A percentile compares a stretch with the other conserved stretches of the same genome.
Evolutionary conservation across 2,329 filamentous ascomycete genomes (phyloP).

Genomic region (Aschersonia sp.): DNA sequence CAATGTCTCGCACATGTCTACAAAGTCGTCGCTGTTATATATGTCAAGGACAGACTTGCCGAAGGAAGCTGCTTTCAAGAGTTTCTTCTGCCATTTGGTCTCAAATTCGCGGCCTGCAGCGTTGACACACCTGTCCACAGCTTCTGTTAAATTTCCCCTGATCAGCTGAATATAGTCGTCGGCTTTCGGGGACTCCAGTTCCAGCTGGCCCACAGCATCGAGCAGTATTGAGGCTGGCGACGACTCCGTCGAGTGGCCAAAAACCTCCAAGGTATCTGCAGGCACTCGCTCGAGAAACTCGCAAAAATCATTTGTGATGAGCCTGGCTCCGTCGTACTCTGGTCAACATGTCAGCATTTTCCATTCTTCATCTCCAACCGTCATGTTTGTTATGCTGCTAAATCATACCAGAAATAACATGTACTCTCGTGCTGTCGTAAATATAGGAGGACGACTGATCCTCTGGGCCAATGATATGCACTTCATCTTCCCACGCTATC

Average conservation of each 20-base stretch:
- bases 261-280: conserved; percentile 74
- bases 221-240: conserved; percentile 85
- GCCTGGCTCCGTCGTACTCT: conserved; percentile 71
- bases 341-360: neutral
- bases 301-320: conserved; percentile 88
- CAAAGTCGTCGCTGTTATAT: conserved; percentile 97
- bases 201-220: conserved; percentile 81
- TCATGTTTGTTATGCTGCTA: too few species aligned
- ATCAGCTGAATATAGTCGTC: conserved; percentile 97
- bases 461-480: conserved; percentile 81
- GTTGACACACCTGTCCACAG: conserved; percentile 85
- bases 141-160: conserved; percentile 71
- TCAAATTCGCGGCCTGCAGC: conserved; percentile 89
- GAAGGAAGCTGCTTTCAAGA: conserved; percentile 93
- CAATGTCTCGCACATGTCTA: conserved; percentile 92
- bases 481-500: conserved; percentile 94
- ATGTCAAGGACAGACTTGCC: conserved; percentile 95
- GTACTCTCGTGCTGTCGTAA: conserved; percentile 80
- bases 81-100: conserved; percentile 82
- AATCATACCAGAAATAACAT: conserved; percentile 63
- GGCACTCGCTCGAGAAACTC: conserved; percentile 95
- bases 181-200: conserved; percentile 88
- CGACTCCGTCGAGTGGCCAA: conserved; percentile 75
- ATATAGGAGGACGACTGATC: conserved; percentile 66
- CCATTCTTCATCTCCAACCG: too few species aligned